Evolutionary conservation across 2,329 filamentous ascomycete species (phyloP).

Genomic region (Penicillium polonicum): DNA sequence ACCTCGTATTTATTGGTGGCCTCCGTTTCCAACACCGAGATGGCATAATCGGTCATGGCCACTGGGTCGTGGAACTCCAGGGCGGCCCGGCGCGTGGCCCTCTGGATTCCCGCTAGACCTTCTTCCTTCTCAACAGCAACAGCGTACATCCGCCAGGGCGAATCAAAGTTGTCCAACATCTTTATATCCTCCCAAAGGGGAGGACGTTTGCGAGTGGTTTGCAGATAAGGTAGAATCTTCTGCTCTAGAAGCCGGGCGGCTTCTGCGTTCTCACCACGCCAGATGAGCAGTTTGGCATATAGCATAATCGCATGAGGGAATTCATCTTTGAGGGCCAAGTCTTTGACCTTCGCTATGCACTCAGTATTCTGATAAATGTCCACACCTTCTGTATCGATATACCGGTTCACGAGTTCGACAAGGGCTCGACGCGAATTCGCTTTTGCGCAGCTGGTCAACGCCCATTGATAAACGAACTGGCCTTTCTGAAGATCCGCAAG

Average conservation of each 20-base stretch:
- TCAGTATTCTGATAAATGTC: conserved; percentile 3
- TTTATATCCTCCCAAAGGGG: conserved; percentile 10
- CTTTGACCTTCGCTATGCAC: conserved; percentile 22
- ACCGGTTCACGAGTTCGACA: conserved; percentile 13
- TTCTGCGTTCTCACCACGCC: conserved; percentile 21
- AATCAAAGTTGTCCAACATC: conserved; percentile 12
- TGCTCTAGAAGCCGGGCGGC: conserved; percentile 27
- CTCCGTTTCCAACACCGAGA: conserved; percentile 21
- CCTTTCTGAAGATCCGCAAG: neutral
- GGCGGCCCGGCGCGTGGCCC: conserved; percentile 29
- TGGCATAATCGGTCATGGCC: conserved; percentile 30
- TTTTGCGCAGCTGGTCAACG: conserved; percentile 19
- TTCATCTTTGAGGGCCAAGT: conserved; percentile 22
- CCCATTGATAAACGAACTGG: conserved; percentile 20
- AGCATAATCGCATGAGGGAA: conserved; percentile 32
- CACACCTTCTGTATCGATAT: conserved; percentile 5
- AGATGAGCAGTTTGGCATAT: conserved; percentile 29
- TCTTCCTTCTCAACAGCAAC: conserved; percentile 9
- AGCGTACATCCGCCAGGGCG: conserved; percentile 33
- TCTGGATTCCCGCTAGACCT: conserved; percentile 13
- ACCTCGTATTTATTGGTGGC: conserved; percentile 17
- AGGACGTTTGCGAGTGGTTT: conserved; percentile 13
- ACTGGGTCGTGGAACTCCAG: conserved; percentile 32
- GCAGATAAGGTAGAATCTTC: conserved; percentile 24
- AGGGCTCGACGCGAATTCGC: conserved; percentile 24